Conservation (phyloP, 768 basidiomycete genomes). For the Leccinum disarticulatum region DNA sequence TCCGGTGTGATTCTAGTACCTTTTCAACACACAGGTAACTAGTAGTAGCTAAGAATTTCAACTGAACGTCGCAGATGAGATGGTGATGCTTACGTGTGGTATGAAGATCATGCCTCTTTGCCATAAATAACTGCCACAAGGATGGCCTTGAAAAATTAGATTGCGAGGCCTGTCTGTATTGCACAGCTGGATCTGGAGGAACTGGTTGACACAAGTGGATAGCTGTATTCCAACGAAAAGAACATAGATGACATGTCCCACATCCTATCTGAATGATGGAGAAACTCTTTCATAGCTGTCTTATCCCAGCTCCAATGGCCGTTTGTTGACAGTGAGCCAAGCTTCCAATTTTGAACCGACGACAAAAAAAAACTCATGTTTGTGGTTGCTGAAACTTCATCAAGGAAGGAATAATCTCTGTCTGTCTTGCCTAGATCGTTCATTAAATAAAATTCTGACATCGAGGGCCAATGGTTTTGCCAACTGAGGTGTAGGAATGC, state of each 20-base stretch:
- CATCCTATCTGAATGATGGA: background rate
- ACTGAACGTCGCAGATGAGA: no score
- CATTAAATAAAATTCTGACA: background rate
- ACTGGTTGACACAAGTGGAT: background rate
- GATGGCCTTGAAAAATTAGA: slow-evolving; percentile 6
- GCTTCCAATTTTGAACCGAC: background rate
- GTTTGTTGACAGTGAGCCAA: background rate
- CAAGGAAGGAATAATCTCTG: slow-evolving; percentile 1
- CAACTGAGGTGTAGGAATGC: background rate
- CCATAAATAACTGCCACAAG: background rate
- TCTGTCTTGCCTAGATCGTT: background rate
- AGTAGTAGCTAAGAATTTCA: background rate
- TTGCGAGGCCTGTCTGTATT: slow-evolving; percentile 4
- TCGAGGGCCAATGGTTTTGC: background rate
- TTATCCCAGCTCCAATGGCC: background rate
- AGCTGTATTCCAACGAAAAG: slow-evolving; percentile 6
- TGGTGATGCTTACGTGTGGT: background rate
- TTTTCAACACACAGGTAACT: background rate
- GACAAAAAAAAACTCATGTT: background rate
- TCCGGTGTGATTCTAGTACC: background rate
- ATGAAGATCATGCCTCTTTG: background rate
- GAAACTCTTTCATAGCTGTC: background rate
- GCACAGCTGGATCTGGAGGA: slow-evolving; percentile 6
- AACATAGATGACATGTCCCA: background rate
- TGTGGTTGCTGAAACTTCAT: background rate